Conservation (phyloP, 164 flowering plant genomes). For the Houttuynia cordata region DNA sequence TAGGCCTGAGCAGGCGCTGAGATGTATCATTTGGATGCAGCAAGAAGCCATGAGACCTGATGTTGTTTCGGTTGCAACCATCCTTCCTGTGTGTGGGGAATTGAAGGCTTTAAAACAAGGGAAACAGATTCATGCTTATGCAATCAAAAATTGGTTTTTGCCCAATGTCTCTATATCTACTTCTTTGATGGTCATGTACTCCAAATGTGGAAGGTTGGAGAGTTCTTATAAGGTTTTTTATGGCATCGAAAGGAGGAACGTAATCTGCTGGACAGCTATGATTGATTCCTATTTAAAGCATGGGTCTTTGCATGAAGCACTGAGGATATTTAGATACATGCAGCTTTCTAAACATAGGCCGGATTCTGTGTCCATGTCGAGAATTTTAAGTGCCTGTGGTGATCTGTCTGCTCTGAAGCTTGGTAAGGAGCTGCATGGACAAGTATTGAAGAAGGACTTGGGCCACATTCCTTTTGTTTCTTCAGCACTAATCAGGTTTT, state of each 20-base stretch:
- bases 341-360: slow-evolving; percentile 62
- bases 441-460: slow-evolving; percentile 45
- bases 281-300: slow-evolving; percentile 50
- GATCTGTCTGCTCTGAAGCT: slow-evolving; percentile 31
- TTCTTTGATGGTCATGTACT: slow-evolving; percentile 74
- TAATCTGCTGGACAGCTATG: slow-evolving; percentile 84
- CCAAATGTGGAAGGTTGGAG: slow-evolving; percentile 44
- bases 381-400: slow-evolving; percentile 40
- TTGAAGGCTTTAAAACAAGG: slow-evolving; percentile 59
- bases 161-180: slow-evolving; percentile 65
- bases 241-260: slow-evolving; percentile 45
- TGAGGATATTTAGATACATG: slow-evolving; percentile 56
- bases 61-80: slow-evolving; percentile 70
- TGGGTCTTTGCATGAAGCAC: slow-evolving; percentile 33
- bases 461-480: slow-evolving; percentile 50
- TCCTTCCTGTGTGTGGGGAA: slow-evolving; percentile 67
- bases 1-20: slow-evolving; percentile 67
- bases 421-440: slow-evolving; percentile 79
- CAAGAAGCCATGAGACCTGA: slow-evolving; percentile 89
- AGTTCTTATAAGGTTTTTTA: slow-evolving; percentile 45
- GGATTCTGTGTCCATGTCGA: slow-evolving; percentile 58
- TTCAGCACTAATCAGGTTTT: slow-evolving; percentile 55
- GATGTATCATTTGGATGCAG: slow-evolving; percentile 82
- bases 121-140: slow-evolving; percentile 66
- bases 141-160: slow-evolving; percentile 44